A percentile compares a stretch with the other conserved stretches of the same genome.
phyloP scores from a whole-genome alignment of 2,329 filamentous ascomycete genomes.

The Cylindrodendrum hubeiense region DNA sequence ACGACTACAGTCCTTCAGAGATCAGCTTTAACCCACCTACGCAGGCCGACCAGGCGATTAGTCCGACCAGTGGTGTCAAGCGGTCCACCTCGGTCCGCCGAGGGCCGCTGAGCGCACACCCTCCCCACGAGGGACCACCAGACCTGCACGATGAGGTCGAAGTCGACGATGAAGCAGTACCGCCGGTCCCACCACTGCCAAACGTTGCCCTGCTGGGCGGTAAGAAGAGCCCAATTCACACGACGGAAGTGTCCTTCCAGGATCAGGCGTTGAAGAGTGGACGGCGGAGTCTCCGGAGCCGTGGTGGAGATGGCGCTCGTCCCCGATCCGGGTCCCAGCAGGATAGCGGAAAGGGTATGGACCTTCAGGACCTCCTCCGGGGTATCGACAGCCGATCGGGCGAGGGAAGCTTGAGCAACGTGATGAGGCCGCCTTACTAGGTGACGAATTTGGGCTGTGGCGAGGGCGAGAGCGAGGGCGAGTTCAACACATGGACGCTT shows the following conservation, averaged over 20 bases:
- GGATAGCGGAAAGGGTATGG: slow-evolving; percentile 53
- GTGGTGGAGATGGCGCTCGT: slow-evolving; percentile 54
- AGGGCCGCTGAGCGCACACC: slow-evolving; percentile 60
- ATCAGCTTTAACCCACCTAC: slow-evolving; percentile 67
- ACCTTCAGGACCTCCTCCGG: slow-evolving; percentile 62
- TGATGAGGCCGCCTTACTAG: slow-evolving; percentile 64
- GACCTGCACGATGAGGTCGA: slow-evolving; percentile 46
- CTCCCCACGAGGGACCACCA: slow-evolving; percentile 47
- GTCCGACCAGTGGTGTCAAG: slow-evolving; percentile 46
- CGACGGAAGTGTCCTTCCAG: slow-evolving; percentile 48
- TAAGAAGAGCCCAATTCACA: slow-evolving; percentile 44
- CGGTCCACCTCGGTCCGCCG: slow-evolving; percentile 52
- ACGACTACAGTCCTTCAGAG: slow-evolving; percentile 76
- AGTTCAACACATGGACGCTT: neutral
- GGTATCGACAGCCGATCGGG: slow-evolving; percentile 63
- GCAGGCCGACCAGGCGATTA: slow-evolving; percentile 47
- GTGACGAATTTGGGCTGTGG: neutral
- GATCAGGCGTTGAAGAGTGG: slow-evolving; percentile 51
- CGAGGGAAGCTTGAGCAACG: slow-evolving; percentile 59
- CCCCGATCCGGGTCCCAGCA: slow-evolving; percentile 50
- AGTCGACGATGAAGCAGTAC: slow-evolving; percentile 56
- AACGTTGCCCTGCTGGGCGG: slow-evolving; percentile 48
- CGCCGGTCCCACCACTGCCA: slow-evolving; percentile 69
- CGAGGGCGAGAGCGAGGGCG: neutral
- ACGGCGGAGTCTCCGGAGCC: slow-evolving; percentile 56